These are phyloP conservation scores for Chaetomiaceae sp. DNA, from an alignment of 2,329 filamentous ascomycete species.

Conservation along the genomic window DNA sequence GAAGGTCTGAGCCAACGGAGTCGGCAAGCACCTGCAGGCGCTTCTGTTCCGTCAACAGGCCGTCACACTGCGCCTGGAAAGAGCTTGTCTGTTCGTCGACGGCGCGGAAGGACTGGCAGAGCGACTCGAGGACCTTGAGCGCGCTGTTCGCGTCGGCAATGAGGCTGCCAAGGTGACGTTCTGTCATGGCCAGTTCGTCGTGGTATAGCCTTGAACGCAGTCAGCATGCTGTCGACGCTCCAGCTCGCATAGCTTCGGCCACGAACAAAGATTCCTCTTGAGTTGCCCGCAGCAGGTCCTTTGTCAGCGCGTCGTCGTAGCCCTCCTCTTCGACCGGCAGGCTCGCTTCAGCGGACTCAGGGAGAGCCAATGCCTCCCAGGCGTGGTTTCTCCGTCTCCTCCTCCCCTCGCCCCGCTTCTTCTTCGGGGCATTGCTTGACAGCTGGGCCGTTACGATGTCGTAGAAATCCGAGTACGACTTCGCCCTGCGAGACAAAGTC, in stretches of 20 bases:
- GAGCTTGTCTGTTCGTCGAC: constrained; percentile 89
- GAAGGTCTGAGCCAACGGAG: constrained; percentile 80
- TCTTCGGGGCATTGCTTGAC: constrained; percentile 42
- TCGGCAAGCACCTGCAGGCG: constrained; percentile 73
- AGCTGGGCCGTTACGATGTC: constrained; percentile 53
- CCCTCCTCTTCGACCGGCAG: constrained; percentile 24
- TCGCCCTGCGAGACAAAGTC: constrained; percentile 58
- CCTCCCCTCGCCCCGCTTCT: constrained; percentile 33
- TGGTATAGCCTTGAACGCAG: constrained; percentile 56
- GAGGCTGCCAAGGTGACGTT: constrained; percentile 73
- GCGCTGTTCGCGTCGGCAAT: constrained; percentile 71
- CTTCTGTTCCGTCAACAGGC: constrained; percentile 73
- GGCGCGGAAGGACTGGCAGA: constrained; percentile 79
- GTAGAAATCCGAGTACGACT: constrained; percentile 76
- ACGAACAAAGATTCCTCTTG: constrained; percentile 77
- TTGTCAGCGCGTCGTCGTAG: constrained; percentile 54
- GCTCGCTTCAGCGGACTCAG: constrained; percentile 24
- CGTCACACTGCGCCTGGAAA: constrained; percentile 88
- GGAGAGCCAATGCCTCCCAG: constrained; percentile 47
- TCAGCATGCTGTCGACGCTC: constrained; percentile 25
- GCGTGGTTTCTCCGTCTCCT: constrained; percentile 37
- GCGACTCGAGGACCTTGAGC: constrained; percentile 65
- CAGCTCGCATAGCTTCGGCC: neutral
- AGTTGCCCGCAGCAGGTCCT: constrained; percentile 69
- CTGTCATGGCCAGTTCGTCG: constrained; percentile 73